These are phyloP conservation scores for Nigrospora oryzae DNA, from an alignment of 2,329 filamentous ascomycete genomes.

Conservation along the genomic window DNA sequence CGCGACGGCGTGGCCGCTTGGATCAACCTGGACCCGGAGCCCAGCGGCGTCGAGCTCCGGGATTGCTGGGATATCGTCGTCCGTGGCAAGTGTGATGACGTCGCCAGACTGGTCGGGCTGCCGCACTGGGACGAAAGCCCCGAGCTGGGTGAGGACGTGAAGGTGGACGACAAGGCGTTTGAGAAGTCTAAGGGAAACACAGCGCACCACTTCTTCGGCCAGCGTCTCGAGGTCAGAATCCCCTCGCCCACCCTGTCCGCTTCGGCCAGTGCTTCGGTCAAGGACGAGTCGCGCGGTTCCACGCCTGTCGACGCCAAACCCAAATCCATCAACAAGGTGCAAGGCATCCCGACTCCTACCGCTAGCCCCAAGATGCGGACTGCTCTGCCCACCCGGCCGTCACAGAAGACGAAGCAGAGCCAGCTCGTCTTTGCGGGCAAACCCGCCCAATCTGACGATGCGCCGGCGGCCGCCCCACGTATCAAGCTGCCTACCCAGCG, in stretches of 20 bases:
- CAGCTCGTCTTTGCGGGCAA: constrained; percentile 34
- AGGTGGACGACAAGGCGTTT: constrained; percentile 33
- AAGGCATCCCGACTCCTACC: constrained; percentile 48
- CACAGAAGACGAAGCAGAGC: constrained; percentile 35
- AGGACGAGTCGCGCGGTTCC: constrained; percentile 14
- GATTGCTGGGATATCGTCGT: constrained; percentile 92
- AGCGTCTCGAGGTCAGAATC: constrained; percentile 33
- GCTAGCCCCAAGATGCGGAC: constrained; percentile 44
- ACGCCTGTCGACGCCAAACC: constrained; percentile 21
- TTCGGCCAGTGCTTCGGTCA: constrained; percentile 7
- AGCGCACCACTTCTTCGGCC: constrained; percentile 18
- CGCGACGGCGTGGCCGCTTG: constrained; percentile 83
- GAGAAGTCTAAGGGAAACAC: constrained; percentile 24
- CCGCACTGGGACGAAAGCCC: constrained; percentile 47
- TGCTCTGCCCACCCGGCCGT: constrained; percentile 29
- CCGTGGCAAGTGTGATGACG: constrained; percentile 77
- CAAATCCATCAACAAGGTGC: constrained; percentile 31
- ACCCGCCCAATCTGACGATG: constrained; percentile 9
- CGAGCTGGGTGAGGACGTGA: constrained; percentile 39
- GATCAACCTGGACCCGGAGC: constrained; percentile 86
- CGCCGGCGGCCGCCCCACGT: constrained; percentile 19
- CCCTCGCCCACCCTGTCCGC: constrained; percentile 14
- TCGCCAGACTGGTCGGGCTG: constrained; percentile 64
- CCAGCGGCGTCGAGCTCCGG: constrained; percentile 75
- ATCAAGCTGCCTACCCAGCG: constrained; percentile 22